These are phyloP conservation scores for Saxophila tyrrhenica DNA, from an alignment of 495 filamentous ascomycete species.

Conservation along the genomic window DNA sequence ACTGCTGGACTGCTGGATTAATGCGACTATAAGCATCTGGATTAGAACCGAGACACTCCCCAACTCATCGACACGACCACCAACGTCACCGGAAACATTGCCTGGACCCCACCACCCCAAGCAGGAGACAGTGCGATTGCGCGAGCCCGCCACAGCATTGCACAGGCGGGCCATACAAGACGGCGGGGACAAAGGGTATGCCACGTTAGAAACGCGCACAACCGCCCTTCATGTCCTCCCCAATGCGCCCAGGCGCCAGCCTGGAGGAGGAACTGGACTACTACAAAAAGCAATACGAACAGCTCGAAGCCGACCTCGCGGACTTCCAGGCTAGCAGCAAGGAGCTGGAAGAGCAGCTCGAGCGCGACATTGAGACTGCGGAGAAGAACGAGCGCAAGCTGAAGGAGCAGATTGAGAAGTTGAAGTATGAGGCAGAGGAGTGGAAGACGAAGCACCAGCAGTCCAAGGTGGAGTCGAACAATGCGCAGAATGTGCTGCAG, in stretches of 20 bases:
- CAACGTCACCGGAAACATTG: not conserved
- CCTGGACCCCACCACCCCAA: not conserved
- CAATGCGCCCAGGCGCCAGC: constrained; percentile 24
- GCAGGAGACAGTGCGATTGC: no score
- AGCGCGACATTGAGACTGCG: constrained; percentile 90
- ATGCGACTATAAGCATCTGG: not conserved
- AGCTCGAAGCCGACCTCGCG: constrained; percentile 78
- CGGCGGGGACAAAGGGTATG: no score
- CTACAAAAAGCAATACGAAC: constrained; percentile 93
- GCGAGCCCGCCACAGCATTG: not conserved
- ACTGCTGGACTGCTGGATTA: not conserved
- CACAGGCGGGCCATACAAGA: not conserved
- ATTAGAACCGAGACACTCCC: no score
- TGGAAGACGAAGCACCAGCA: constrained; percentile 99
- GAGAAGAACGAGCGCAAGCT: constrained; percentile 83
- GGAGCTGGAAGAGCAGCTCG: constrained; percentile 87
- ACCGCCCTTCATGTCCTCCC: constrained; percentile 24
- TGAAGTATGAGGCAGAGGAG: constrained; percentile 86
- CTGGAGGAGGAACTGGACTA: constrained; percentile 66
- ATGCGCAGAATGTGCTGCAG: constrained; percentile 74
- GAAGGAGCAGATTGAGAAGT: constrained; percentile 70
- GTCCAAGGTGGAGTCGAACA: constrained; percentile 72
- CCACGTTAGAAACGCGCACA: constrained; percentile 16
- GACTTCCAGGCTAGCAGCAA: constrained; percentile 91
- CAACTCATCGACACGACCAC: not conserved